Conservation (phyloP, 495 filamentous ascomycete species). For the Penicillium coffeae region DNA sequence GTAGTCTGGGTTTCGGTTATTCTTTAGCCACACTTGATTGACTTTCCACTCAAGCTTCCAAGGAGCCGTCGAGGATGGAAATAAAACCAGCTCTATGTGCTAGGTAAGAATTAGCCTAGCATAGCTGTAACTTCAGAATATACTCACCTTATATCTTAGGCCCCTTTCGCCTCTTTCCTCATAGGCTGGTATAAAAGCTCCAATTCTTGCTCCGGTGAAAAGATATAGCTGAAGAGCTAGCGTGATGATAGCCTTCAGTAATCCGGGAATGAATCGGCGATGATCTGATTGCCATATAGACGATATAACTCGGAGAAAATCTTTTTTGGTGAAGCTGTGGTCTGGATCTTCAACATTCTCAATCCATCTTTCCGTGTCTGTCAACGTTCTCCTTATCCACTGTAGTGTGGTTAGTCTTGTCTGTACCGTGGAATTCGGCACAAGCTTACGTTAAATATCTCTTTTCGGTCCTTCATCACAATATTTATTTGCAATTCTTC, state of each 20-base stretch:
- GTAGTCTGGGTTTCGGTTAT: constrained; percentile 13
- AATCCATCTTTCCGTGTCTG: constrained; percentile 8
- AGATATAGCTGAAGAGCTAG: constrained; percentile 21
- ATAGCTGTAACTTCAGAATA: not conserved
- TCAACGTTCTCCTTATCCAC: constrained; percentile 18
- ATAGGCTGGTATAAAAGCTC: constrained; percentile 14
- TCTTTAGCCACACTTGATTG: constrained; percentile 14
- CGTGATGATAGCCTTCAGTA: constrained; percentile 18
- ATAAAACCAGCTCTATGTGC: constrained; percentile 13
- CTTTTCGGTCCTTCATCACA: constrained; percentile 12
- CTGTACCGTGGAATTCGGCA: not conserved
- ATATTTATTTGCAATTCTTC: constrained; percentile 12
- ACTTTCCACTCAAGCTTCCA: constrained; percentile 12
- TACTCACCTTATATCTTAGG: constrained; percentile 11
- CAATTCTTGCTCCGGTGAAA: constrained; percentile 21
- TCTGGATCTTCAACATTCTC: constrained; percentile 15
- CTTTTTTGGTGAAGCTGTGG: constrained; percentile 16
- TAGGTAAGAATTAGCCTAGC: constrained; percentile 5
- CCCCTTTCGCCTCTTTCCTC: constrained; percentile 13
- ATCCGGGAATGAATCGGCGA: constrained; percentile 11
- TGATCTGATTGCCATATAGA: constrained; percentile 16
- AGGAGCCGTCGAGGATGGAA: constrained; percentile 8
- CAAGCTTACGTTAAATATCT: constrained; percentile 12
- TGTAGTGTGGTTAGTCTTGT: constrained; percentile 8
- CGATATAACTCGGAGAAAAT: constrained; percentile 14